Evolutionary conservation across 2,329 filamentous ascomycete genomes (phyloP).

Genomic region (Coccinonectria pachysandricola): DNA sequence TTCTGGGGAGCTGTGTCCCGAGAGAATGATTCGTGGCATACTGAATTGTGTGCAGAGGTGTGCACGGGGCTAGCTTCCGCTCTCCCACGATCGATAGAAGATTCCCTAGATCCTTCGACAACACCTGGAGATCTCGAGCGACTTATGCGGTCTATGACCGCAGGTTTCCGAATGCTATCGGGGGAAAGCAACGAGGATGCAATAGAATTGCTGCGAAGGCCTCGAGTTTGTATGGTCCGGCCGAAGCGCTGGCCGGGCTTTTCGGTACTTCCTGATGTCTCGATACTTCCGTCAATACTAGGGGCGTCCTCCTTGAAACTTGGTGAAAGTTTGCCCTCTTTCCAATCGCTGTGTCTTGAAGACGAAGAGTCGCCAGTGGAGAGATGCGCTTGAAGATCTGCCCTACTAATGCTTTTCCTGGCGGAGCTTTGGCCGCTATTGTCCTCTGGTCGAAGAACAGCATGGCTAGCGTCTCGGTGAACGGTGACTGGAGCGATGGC

Average conservation of each 20-base stretch:
- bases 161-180: slow-evolving; percentile 34
- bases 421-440: slow-evolving; percentile 25
- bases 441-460: slow-evolving; percentile 33
- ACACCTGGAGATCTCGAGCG: slow-evolving; percentile 32
- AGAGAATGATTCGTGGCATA: slow-evolving; percentile 47
- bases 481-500: slow-evolving; percentile 41
- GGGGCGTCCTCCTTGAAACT: slow-evolving; percentile 31
- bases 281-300: slow-evolving; percentile 34
- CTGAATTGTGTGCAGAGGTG: slow-evolving; percentile 47
- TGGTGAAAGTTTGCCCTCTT: slow-evolving; percentile 25
- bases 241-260: slow-evolving; percentile 24
- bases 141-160: slow-evolving; percentile 46
- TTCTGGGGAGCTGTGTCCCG: slow-evolving; percentile 35
- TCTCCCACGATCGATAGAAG: slow-evolving; percentile 47
- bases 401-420: slow-evolving; percentile 33
- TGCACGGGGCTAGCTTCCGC: slow-evolving; percentile 47
- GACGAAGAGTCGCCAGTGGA: slow-evolving; percentile 24
- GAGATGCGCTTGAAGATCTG: slow-evolving; percentile 29
- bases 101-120: slow-evolving; percentile 44
- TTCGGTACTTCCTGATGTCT: slow-evolving; percentile 33
- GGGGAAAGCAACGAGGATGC: slow-evolving; percentile 27
- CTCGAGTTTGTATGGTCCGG: slow-evolving; percentile 26
- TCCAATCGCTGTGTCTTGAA: slow-evolving; percentile 32
- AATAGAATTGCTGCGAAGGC: slow-evolving; percentile 24
- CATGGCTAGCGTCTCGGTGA: slow-evolving; percentile 37